phyloP scores from a whole-genome alignment of 164 flowering plant species.

The Akebia trifoliata region DNA sequence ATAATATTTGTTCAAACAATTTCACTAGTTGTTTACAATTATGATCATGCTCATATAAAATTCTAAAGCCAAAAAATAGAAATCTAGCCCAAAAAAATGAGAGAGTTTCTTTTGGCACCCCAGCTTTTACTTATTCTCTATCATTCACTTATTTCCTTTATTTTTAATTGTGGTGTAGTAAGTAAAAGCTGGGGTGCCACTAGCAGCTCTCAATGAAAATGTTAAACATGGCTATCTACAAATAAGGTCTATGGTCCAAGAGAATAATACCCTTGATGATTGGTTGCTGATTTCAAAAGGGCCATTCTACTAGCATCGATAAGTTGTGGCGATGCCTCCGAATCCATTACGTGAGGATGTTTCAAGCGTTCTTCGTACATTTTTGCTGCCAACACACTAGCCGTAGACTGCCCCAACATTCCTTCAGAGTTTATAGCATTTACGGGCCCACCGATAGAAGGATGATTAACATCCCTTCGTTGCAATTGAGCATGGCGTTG shows the following conservation, averaged over 20 bases:
- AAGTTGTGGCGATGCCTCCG: slow-evolving; percentile 60
- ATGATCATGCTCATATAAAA: too few species aligned
- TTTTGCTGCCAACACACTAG: slow-evolving; percentile 71
- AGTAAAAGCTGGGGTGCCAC: too few species aligned
- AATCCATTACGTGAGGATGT: slow-evolving; percentile 63
- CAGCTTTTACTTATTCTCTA: too few species aligned
- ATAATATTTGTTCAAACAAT: too few species aligned
- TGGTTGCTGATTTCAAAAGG: slow-evolving; percentile 64
- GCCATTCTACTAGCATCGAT: slow-evolving; percentile 80
- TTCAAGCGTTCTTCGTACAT: slow-evolving; percentile 75
- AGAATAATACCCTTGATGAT: slow-evolving; percentile 68
- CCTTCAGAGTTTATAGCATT: slow-evolving; percentile 61
- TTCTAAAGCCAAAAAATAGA: too few species aligned
- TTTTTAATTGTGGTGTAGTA: too few species aligned
- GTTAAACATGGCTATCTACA: too few species aligned
- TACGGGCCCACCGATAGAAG: slow-evolving; percentile 54
- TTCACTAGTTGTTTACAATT: too few species aligned
- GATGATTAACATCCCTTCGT: slow-evolving; percentile 61
- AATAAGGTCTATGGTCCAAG: neutral
- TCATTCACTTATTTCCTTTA: too few species aligned
- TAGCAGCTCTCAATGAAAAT: too few species aligned
- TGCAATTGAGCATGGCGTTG: slow-evolving; percentile 66
- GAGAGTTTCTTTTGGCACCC: too few species aligned
- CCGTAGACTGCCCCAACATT: slow-evolving; percentile 67
- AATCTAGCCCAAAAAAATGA: too few species aligned